These are phyloP conservation scores for Ophiosphaerella korrae DNA, from an alignment of 2,329 filamentous ascomycete genomes.

Conservation along the genomic window DNA sequence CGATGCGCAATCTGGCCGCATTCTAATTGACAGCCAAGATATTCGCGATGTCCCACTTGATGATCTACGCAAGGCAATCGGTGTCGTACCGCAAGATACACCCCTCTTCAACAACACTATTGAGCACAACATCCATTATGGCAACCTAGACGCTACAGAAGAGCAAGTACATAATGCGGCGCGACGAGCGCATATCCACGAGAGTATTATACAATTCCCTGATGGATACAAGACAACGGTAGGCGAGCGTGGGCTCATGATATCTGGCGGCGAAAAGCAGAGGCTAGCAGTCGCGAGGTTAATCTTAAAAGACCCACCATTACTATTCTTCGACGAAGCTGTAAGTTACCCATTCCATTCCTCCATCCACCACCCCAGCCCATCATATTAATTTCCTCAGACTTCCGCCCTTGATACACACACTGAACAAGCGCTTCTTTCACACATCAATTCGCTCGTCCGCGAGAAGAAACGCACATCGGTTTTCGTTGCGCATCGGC, in stretches of 20 bases:
- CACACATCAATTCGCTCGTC: constrained; percentile 91
- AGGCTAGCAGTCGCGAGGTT: constrained; percentile 82
- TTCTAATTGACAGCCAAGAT: constrained; percentile 92
- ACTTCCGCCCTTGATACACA: constrained; percentile 92
- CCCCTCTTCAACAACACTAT: constrained; percentile 97
- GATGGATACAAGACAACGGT: constrained; percentile 92
- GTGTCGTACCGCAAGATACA: constrained; percentile 96
- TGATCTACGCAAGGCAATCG: constrained; percentile 82
- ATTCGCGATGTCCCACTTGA: constrained; percentile 82
- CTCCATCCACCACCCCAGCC: constrained; percentile 4
- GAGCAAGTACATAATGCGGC: constrained; percentile 79
- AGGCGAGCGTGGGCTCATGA: constrained; percentile 95
- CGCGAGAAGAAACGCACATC: constrained; percentile 88
- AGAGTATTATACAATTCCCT: constrained; percentile 72
- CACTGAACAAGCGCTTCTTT: constrained; percentile 86
- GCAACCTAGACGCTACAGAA: constrained; percentile 74
- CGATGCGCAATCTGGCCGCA: constrained; percentile 82
- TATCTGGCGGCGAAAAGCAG: constrained; percentile 93
- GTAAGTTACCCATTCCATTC: constrained; percentile 48
- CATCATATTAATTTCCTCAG: constrained; percentile 23
- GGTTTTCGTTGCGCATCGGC: constrained; percentile 90
- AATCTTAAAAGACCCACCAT: constrained; percentile 84
- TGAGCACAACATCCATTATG: constrained; percentile 93
- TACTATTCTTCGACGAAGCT: constrained; percentile 94
- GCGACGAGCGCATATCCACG: constrained; percentile 80